A percentile compares a stretch with the other conserved stretches of the same genome.
phyloP scores from a whole-genome alignment of 345 rosid species.

The Draba incana region DNA sequence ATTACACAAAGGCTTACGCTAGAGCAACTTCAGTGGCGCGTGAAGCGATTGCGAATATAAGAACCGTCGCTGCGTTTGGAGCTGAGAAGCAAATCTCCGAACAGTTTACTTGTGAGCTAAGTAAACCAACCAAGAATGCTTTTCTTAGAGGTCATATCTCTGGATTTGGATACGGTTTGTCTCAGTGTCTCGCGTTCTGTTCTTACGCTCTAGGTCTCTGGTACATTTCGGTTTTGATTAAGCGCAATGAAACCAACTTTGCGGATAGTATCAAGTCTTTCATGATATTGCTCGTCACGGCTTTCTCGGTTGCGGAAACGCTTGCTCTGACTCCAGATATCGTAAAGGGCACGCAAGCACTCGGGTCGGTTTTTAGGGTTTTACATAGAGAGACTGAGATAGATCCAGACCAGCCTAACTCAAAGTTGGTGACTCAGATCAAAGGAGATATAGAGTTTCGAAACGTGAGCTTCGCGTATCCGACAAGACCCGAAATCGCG shows the following conservation, averaged over 20 bases:
- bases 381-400: slow-evolving; percentile 61
- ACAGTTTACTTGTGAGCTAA: slow-evolving; percentile 62
- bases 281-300: slow-evolving; percentile 71
- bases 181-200: slow-evolving; percentile 62
- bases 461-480: slow-evolving; percentile 67
- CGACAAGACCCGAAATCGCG: slow-evolving; percentile 63
- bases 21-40: slow-evolving; percentile 68
- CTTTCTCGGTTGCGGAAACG: slow-evolving; percentile 71
- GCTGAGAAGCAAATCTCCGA: slow-evolving; percentile 57
- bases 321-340: slow-evolving; percentile 89
- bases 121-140: slow-evolving; percentile 60
- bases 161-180: slow-evolving; percentile 71
- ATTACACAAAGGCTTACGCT: slow-evolving; percentile 59
- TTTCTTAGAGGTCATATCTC: slow-evolving; percentile 74
- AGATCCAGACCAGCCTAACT: slow-evolving; percentile 47
- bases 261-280: slow-evolving; percentile 63
- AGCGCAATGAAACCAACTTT: slow-evolving; percentile 54
- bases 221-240: slow-evolving; percentile 71
- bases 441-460: slow-evolving; percentile 65
- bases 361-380: slow-evolving; percentile 67
- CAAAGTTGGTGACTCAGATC: slow-evolving; percentile 47
- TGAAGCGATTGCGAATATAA: slow-evolving; percentile 78
- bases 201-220: slow-evolving; percentile 90
- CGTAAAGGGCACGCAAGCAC: slow-evolving; percentile 83
- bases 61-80: slow-evolving; percentile 75